These are phyloP conservation scores for Tilletia setariae DNA, from an alignment of 1,284 basidiomycete species.

Conservation along the genomic window DNA sequence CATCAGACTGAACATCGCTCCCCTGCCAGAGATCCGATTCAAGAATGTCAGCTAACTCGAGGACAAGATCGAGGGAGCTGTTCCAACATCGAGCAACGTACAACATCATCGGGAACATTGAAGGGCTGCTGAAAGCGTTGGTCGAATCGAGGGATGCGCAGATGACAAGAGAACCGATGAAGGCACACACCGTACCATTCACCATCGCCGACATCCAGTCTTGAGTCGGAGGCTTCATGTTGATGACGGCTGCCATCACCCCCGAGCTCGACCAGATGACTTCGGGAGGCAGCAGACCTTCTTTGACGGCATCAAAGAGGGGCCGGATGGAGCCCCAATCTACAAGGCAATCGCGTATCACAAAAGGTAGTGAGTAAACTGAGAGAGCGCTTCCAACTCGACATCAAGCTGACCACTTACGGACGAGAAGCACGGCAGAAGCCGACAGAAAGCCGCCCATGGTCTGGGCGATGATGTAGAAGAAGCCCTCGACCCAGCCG, in stretches of 20 bases:
- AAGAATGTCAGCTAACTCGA: not conserved
- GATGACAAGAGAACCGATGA: not conserved
- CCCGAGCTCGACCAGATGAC: not conserved
- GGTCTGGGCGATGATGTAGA: not conserved
- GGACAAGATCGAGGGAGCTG: too few relatives aligned
- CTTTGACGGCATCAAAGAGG: not conserved
- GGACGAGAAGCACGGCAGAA: not conserved
- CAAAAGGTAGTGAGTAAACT: not conserved
- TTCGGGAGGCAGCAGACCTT: not conserved
- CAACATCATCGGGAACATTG: not conserved
- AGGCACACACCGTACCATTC: not conserved
- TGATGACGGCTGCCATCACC: not conserved
- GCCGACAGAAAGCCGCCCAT: not conserved
- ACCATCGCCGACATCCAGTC: not conserved
- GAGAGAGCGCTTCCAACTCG: not conserved
- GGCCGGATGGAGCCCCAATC: constrained; percentile 6
- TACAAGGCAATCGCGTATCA: not conserved
- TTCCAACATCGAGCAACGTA: not conserved
- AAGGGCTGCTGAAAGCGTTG: not conserved
- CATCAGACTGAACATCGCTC: not conserved
- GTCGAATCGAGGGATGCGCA: constrained; percentile 1
- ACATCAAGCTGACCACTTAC: not conserved
- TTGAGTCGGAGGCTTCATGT: not conserved
- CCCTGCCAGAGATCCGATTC: not conserved
- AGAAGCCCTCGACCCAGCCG: not conserved